Base-by-base conservation (phyloP, 257 asterid genomes). In the Jacaranda copaia region DNA sequence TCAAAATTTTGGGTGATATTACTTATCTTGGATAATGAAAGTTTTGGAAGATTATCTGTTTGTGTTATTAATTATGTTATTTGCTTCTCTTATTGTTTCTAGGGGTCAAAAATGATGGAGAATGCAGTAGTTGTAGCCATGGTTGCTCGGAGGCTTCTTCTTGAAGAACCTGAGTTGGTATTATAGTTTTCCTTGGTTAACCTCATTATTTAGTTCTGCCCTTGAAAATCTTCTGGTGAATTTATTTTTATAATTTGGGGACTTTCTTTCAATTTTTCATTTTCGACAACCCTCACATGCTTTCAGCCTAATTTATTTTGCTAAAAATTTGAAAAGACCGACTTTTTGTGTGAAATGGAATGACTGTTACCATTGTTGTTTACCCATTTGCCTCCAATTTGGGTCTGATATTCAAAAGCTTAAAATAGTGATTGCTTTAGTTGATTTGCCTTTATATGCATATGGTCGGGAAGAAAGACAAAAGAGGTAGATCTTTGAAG, bases 141-240 rank as follows among this genome's bases (percentile, higher is more conserved):
- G 93, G 84, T 90, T 81, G 79, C 85, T 79, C 91, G 96, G 79
- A 93, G 99, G 87, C 96, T 95, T 78, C 97, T 95, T 78, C 94
- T 87, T 15, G 99, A 95, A 84, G 99, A 95, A 87, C 97, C 97
- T 75, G 97, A 88, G 84, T 71, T 77, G 97, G 99, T 95, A 90
- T 69, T 58, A 35, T 58, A 5, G 13, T 48, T 76, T 55, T 72
- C 62, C 70, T 78, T 70, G 36, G 57, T 74, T 63, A 51, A 49
- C 79, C 63, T 71, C 68, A n/a, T 67, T 68, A 46, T 66, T 62
- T 55, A 20, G 71, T 77, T 64, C 46, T 73, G 67, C 63, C 52
- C 43, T 40, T 35, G 55, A 60, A 46, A 65, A 69, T 64, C 63
- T 62, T 72, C 35, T 15, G 0, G 4, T 52, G 7, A 51, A 25